Evolutionary conservation across 768 basidiomycete genomes (phyloP).

Genomic region (Kwoniella bestiolae): DNA sequence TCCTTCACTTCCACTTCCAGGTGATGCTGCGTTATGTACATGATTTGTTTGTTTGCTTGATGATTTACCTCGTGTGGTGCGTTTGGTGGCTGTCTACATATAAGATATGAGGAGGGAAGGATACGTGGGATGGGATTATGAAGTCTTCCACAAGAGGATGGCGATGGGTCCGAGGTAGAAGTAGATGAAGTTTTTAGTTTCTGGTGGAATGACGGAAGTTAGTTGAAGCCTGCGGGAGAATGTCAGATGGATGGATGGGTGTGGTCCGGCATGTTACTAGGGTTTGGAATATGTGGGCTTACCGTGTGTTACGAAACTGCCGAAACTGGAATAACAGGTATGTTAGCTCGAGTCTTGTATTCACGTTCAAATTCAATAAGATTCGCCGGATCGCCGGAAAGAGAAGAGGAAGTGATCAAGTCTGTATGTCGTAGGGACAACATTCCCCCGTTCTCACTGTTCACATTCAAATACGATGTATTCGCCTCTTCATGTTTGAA

Average conservation of each 20-base stretch:
- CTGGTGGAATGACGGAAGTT: constrained; percentile 59
- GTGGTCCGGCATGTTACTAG: neutral
- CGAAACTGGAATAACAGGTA: constrained; percentile 66
- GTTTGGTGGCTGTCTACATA: neutral
- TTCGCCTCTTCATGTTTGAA: no score
- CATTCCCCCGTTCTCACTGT: no score
- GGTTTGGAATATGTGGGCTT: constrained; percentile 46
- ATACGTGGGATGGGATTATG: constrained; percentile 25
- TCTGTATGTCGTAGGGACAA: no score
- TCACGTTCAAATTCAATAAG: no score
- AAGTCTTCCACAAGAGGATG: constrained; percentile 66
- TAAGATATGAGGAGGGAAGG: no score
- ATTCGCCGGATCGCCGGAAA: no score
- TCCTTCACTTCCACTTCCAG: no score
- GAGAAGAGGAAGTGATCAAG: no score
- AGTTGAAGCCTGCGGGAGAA: no score
- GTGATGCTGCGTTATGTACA: neutral
- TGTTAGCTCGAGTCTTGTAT: no score
- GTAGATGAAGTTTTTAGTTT: constrained; percentile 99
- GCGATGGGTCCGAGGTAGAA: constrained; percentile 93
- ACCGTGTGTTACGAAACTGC: constrained; percentile 98
- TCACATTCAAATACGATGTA: neutral
- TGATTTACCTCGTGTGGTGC: no score
- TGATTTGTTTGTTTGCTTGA: neutral
- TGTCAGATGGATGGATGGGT: constrained; percentile 3